Conservation (phyloP, 441 rosid genomes). For the Brassica balearica region DNA sequence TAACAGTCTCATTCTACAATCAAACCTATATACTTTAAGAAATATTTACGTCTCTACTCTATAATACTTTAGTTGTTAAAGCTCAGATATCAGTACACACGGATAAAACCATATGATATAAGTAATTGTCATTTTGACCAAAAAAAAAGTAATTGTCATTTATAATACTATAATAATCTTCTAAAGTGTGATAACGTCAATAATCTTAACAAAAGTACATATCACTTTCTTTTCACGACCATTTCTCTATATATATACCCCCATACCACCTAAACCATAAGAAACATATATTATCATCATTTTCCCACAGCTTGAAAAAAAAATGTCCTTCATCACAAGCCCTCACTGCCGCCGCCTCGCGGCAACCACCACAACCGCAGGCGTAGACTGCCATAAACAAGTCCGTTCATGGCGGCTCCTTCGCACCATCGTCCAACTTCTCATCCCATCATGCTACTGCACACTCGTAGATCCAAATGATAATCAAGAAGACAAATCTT, state of each 20-base stretch:
- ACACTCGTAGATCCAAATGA: conserved; percentile 43
- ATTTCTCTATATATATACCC: conserved; percentile 28
- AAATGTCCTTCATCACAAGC: conserved; percentile 49
- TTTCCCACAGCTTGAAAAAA: conserved; percentile 12
- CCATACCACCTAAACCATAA: conserved; percentile 36
- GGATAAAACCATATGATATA: not conserved
- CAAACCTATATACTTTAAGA: not conserved
- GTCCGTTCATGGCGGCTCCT: conserved; percentile 83
- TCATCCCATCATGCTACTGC: conserved; percentile 67
- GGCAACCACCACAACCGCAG: conserved; percentile 38
- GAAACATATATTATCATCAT: conserved; percentile 37
- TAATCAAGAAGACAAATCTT: conserved; percentile 34
- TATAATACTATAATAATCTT: conserved; percentile 3
- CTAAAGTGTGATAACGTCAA: not conserved
- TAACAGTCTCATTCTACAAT: not conserved
- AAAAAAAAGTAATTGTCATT: not conserved
- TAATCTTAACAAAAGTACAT: not conserved
- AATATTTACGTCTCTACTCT: not conserved
- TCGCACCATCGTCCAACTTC: conserved; percentile 59
- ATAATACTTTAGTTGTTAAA: not conserved
- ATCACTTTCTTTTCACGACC: not conserved
- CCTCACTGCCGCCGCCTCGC: conserved; percentile 32
- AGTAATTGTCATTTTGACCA: not conserved
- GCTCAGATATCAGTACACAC: not conserved
- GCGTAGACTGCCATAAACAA: conserved; percentile 78